A percentile compares a stretch with the other conserved stretches of the same genome.
phyloP scores from a whole-genome alignment of 306 rosid genomes.

The Acacia acuminata region DNA sequence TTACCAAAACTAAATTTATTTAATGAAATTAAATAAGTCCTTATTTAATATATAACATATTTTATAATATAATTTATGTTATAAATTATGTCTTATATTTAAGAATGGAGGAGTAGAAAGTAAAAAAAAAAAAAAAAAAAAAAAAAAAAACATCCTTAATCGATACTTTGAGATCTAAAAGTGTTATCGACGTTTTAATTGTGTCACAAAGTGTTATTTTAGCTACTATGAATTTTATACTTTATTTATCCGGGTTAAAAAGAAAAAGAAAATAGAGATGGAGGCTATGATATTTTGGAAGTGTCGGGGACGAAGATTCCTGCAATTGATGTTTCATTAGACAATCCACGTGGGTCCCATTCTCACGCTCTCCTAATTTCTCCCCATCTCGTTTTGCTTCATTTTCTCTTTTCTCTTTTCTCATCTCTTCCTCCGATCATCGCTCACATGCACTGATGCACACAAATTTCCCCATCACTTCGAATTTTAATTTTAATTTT shows the following conservation, averaged over 20 bases:
- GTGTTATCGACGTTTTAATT: too few species aligned
- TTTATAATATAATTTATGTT: too few species aligned
- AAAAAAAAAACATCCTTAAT: too few species aligned
- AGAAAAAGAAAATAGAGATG: neutral
- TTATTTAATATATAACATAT: too few species aligned
- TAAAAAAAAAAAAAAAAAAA: too few species aligned
- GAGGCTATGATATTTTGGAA: neutral
- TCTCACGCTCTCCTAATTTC: neutral
- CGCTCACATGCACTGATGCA: neutral
- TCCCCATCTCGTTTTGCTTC: neutral
- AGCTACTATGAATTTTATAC: neutral
- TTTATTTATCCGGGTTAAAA: neutral
- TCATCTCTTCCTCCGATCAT: neutral
- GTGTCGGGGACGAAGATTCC: slow-evolving; percentile 31
- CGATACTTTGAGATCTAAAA: neutral
- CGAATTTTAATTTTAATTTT: too few species aligned
- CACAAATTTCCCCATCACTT: neutral
- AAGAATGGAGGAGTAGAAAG: too few species aligned
- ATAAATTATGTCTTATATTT: too few species aligned
- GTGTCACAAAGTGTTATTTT: neutral
- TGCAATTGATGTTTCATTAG: slow-evolving; percentile 14
- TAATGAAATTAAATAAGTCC: too few species aligned
- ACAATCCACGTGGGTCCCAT: slow-evolving; percentile 38
- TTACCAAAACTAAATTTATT: too few species aligned
- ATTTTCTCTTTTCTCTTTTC: neutral